Conservation (phyloP, 2,329 filamentous ascomycete species). For the Aspergillus uvarum region DNA sequence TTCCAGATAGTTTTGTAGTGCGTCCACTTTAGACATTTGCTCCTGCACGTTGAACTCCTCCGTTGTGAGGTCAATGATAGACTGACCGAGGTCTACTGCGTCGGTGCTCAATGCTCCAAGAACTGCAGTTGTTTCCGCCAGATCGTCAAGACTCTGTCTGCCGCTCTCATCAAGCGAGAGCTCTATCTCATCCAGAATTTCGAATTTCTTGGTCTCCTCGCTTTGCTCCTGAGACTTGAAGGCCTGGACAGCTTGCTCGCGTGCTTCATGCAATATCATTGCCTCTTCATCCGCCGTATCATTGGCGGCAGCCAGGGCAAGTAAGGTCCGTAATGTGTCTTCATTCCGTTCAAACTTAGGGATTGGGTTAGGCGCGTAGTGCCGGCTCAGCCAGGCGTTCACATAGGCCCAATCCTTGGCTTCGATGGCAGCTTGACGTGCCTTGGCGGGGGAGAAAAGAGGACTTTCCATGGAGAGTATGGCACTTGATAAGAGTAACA, state of each 20-base stretch:
- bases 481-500: constrained; percentile 2
- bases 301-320: constrained; percentile 72
- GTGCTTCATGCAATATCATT: constrained; percentile 35
- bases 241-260: constrained; percentile 35
- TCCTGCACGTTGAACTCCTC: constrained; percentile 54
- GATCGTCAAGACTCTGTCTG: constrained; percentile 55
- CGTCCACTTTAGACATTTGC: constrained; percentile 56
- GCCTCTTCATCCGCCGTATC: constrained; percentile 61
- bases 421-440: constrained; percentile 73
- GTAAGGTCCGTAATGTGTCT: constrained; percentile 73
- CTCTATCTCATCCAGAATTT: constrained; percentile 56
- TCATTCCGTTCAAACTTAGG: constrained; percentile 83
- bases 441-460: constrained; percentile 62
- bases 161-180: constrained; percentile 56
- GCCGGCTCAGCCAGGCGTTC: constrained; percentile 75
- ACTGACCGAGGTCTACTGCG: constrained; percentile 51
- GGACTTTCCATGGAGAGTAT: constrained; percentile 35
- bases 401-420: constrained; percentile 91
- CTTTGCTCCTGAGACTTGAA: constrained; percentile 32
- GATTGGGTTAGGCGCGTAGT: constrained; percentile 62
- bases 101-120: constrained; percentile 53
- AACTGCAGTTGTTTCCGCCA: constrained; percentile 55
- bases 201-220: constrained; percentile 33
- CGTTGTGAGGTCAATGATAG: constrained; percentile 58
- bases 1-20: constrained; percentile 58